Conservation (phyloP, 495 filamentous ascomycete genomes). For the Penicillium paxilli region DNA sequence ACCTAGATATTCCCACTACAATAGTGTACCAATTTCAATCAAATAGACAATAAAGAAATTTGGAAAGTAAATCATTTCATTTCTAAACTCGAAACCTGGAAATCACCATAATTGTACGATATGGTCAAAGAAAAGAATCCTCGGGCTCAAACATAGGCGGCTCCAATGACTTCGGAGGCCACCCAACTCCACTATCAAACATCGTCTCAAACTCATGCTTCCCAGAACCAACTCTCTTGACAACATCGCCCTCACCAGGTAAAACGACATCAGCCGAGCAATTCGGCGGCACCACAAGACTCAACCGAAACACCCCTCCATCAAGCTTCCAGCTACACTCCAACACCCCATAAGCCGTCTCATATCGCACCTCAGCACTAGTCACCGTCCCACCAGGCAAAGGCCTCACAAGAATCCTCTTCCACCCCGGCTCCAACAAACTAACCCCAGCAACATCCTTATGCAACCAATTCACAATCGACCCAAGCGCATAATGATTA, state of each 20-base stretch:
- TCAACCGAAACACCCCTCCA: constrained; percentile 15
- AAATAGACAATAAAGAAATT: too few relatives aligned
- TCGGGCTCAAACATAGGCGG: constrained; percentile 14
- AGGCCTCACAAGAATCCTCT: constrained; percentile 21
- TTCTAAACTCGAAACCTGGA: too few relatives aligned
- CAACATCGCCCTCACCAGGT: constrained; percentile 13
- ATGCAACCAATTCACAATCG: constrained; percentile 37
- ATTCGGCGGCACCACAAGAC: constrained; percentile 32
- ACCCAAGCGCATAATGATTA: constrained; percentile 52
- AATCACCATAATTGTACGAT: too few relatives aligned
- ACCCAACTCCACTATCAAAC: constrained; percentile 12
- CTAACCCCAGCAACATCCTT: constrained; percentile 23
- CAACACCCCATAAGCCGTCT: constrained; percentile 28
- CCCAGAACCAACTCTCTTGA: constrained; percentile 24
- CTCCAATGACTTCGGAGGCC: constrained; percentile 18
- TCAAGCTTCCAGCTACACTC: constrained; percentile 24
- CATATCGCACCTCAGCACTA: constrained; percentile 22
- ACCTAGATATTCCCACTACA: too few relatives aligned
- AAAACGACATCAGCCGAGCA: constrained; percentile 21
- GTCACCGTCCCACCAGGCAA: constrained; percentile 27
- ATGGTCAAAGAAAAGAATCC: constrained; percentile 11
- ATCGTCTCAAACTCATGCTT: constrained; percentile 3
- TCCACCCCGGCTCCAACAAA: constrained; percentile 27
- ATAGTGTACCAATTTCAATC: too few relatives aligned
- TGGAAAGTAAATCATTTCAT: too few relatives aligned